A percentile compares a stretch with the other conserved stretches of the same genome.
These are phyloP conservation scores for Filobasidium uniguttulatum DNA, from an alignment of 1,284 basidiomycete species.

Conservation along the genomic window DNA sequence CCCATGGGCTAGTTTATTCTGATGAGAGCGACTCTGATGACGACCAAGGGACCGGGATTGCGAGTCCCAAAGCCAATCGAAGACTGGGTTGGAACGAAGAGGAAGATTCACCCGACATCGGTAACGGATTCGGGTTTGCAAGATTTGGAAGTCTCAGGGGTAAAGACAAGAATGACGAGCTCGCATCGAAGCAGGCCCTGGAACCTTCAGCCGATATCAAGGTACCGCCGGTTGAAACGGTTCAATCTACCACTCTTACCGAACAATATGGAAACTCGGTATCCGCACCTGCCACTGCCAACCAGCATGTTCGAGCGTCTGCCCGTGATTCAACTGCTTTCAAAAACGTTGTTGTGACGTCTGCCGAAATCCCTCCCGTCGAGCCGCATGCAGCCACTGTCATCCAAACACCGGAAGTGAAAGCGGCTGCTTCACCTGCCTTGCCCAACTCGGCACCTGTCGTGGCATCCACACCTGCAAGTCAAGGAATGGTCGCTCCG, in stretches of 20 bases:
- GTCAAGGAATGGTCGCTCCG: background rate
- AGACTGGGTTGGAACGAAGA: background rate
- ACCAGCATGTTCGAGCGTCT: background rate
- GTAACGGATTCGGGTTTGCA: background rate
- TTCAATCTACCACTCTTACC: background rate
- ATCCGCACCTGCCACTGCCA: background rate
- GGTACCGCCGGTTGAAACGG: background rate
- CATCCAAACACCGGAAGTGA: background rate
- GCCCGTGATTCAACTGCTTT: background rate
- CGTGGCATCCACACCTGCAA: background rate
- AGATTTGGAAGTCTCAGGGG: background rate
- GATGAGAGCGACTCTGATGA: constrained; percentile 38
- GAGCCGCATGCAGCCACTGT: too few species aligned
- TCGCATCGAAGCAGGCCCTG: background rate
- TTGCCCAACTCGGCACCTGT: background rate
- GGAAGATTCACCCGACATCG: background rate
- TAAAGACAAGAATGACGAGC: background rate
- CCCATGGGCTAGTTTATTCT: constrained; percentile 32
- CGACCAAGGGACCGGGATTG: background rate
- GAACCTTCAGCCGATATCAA: background rate
- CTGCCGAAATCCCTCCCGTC: background rate
- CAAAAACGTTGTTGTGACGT: background rate
- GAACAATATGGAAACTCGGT: too few species aligned
- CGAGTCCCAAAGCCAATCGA: background rate
- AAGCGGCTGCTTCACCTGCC: background rate